Base-by-base conservation (phyloP, 306 rosid genomes). In the Dalbergia cochinchinensis region DNA sequence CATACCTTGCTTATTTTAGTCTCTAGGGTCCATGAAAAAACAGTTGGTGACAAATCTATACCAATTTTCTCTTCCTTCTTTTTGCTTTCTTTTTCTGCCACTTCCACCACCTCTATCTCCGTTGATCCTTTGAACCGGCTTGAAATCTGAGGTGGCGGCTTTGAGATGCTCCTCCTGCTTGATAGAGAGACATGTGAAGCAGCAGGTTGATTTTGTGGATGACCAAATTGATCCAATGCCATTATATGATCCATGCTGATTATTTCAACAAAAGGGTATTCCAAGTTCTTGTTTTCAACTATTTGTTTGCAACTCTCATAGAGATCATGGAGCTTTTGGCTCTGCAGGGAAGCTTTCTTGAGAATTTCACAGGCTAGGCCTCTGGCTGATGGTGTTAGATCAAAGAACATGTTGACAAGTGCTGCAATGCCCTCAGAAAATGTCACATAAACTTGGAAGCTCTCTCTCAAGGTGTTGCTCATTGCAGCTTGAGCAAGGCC, bases 1-100 rank as follows among this genome's bases (percentile, higher is more conserved):
- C 92, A 89, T 4, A 87, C 92, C 70, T 78, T 89, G 76, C 86
- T 89, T 83, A 89, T 87, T 79, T 85, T 87, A 58, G 92, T 89
- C 89, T 89, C 89, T 68, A 87, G 55, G 34, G 86, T 81, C 84
- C 89, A 78, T 39, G 90, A 87, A 63, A 87, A 80, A 8, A 84
- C 80, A 45, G 84, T 69, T 35, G 80, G 70, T 63, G 88, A 77
- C 47, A 77, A 61, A 42, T 64, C 67, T 37, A 77, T 6, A 20
- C 73, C 90, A 42, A 78, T 67, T 16, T 74, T 83, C 58, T 86
- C 84, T 78, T 89, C 81, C 19, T 37, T 74, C 77, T 64, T 86
- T 45, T 57, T 63, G 31, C 45, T 47, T 41, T 71, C 79, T 71
- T 75, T 64, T 83, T 57, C 62, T 61, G 37, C 73, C 35, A 62